phyloP scores from a whole-genome alignment of 208 protist genomes.

The Crithidia bombi region DNA sequence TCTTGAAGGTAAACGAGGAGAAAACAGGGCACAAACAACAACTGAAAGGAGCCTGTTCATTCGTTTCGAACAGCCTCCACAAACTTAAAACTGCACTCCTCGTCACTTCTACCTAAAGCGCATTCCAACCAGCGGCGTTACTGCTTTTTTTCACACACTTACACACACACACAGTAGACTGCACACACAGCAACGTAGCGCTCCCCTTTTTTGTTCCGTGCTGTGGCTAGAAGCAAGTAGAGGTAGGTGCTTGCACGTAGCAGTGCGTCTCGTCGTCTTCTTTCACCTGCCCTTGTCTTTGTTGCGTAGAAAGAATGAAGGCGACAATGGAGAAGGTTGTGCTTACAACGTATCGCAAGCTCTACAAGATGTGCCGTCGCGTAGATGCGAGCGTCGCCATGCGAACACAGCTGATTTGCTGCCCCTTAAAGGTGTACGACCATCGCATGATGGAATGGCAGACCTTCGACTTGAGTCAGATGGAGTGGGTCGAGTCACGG shows the following conservation, averaged over 20 bases:
- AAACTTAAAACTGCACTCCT: no score
- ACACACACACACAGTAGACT: no score
- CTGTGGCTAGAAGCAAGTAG: not conserved
- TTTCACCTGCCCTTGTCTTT: no score
- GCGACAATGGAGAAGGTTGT: constrained; percentile 63
- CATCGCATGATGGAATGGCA: constrained; percentile 60
- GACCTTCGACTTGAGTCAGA: constrained; percentile 47
- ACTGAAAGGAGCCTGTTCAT: no score
- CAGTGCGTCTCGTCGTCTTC: no score
- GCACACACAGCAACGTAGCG: not conserved
- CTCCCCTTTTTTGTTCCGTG: constrained; percentile 25
- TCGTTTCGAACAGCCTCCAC: no score
- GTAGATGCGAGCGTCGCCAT: constrained; percentile 63
- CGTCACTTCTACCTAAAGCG: no score
- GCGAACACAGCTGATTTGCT: constrained; percentile 66
- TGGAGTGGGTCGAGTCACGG: constrained; percentile 62
- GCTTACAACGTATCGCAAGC: constrained; percentile 73
- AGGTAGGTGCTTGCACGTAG: not conserved
- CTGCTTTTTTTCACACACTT: no score
- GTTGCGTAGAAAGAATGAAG: no score
- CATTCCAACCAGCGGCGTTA: no score
- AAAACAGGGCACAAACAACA: no score
- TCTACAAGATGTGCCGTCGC: constrained; percentile 57
- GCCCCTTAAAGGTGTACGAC: constrained; percentile 66
- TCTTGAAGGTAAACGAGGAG: no score